These are phyloP conservation scores for Aspergillus ruber DNA, from an alignment of 2,329 filamentous ascomycete genomes.

Conservation along the genomic window DNA sequence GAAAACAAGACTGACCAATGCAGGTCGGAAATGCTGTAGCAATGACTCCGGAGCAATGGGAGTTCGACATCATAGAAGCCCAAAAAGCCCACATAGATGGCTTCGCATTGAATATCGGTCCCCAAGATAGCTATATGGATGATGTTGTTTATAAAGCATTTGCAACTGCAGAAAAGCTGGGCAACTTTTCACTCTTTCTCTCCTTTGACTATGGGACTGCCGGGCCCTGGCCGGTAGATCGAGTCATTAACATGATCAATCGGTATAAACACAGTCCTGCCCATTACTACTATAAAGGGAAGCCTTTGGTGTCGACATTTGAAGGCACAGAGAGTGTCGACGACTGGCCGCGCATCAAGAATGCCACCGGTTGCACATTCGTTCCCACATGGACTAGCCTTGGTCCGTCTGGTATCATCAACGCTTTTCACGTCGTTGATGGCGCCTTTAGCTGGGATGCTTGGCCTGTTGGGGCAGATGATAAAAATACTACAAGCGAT, in stretches of 20 bases:
- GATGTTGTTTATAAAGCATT: constrained; percentile 23
- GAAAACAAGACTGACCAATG: background rate
- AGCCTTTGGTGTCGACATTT: constrained; percentile 36
- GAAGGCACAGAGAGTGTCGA: constrained; percentile 34
- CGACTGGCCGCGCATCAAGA: constrained; percentile 41
- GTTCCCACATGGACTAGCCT: constrained; percentile 39
- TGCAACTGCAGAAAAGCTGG: constrained; percentile 19
- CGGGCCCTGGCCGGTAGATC: constrained; percentile 20
- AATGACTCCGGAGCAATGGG: constrained; percentile 19
- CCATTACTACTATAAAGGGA: constrained; percentile 22
- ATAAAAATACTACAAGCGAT: constrained; percentile 32
- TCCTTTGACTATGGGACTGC: constrained; percentile 30
- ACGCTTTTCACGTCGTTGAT: constrained; percentile 28
- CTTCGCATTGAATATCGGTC: constrained; percentile 28
- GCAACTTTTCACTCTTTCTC: constrained; percentile 26
- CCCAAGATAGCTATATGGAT: constrained; percentile 24
- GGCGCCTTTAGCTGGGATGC: constrained; percentile 41
- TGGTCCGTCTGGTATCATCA: constrained; percentile 23
- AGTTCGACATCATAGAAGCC: constrained; percentile 21
- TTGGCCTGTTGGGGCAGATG: constrained; percentile 35
- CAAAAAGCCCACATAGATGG: constrained; percentile 26
- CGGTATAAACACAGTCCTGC: constrained; percentile 17
- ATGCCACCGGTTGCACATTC: constrained; percentile 32
- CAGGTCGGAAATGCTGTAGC: constrained; percentile 22
- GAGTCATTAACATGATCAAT: constrained; percentile 23